Conservation (phyloP, 176 grass and related monocot species). For the Aegilops sharonensis region DNA sequence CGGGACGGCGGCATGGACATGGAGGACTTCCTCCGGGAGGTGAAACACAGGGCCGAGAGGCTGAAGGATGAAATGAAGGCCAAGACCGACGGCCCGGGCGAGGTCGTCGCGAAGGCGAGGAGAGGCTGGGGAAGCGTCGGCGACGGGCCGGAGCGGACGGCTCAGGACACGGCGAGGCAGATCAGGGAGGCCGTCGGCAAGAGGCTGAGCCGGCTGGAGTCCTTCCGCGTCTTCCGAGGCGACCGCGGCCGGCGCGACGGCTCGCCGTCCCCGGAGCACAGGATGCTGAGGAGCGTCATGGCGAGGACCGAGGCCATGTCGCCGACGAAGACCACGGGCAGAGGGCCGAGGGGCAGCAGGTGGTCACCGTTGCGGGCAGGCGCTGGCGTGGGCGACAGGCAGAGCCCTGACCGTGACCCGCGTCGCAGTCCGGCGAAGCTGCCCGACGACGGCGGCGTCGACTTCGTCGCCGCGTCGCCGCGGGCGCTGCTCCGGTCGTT, state of each 20-base stretch:
- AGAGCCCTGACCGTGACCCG: neutral
- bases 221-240: constrained; percentile 43
- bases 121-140: neutral
- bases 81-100: neutral
- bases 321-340: neutral
- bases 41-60: constrained; percentile 52
- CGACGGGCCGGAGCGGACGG: constrained; percentile 34
- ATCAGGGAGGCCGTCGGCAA: constrained; percentile 52
- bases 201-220: constrained; percentile 46
- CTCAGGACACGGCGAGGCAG: constrained; percentile 48
- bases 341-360: constrained; percentile 34
- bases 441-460: neutral
- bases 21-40: constrained; percentile 62
- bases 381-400: neutral
- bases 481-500: constrained; percentile 57
- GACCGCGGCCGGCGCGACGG: constrained; percentile 20
- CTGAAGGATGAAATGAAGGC: constrained; percentile 41
- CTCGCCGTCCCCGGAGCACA: constrained; percentile 34
- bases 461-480: neutral
- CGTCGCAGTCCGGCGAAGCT: neutral
- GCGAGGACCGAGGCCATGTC: constrained; percentile 31
- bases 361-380: neutral
- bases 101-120: neutral
- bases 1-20: constrained; percentile 58
- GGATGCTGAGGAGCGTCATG: constrained; percentile 35